Conservation (phyloP, 129 eudicot species). For the Pulicaria dysenterica region DNA sequence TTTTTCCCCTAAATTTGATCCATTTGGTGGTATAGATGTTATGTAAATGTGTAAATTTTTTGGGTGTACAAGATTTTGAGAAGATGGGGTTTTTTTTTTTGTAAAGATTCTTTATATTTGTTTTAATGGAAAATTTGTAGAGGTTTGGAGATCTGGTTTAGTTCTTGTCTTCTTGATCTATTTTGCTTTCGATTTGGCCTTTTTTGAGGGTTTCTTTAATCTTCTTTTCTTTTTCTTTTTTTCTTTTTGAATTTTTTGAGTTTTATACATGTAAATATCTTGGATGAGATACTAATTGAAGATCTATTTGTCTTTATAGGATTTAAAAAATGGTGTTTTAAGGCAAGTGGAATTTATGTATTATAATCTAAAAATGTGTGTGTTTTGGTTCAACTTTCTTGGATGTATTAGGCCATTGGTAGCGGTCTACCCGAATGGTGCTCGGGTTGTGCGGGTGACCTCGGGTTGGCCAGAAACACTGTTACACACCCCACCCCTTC, state of each 20-base stretch:
- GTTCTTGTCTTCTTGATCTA: neutral
- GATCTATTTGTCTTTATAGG: constrained; percentile 25
- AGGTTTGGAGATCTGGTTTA: constrained; percentile 4
- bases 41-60: constrained; percentile 35
- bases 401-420: neutral
- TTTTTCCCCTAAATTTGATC: neutral
- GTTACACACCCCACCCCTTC: too few relatives aligned
- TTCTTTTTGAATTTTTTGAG: neutral
- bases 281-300: constrained; percentile 13
- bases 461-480: too few relatives aligned
- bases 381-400: neutral
- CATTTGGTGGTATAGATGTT: constrained; percentile 30
- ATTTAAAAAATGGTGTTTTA: constrained; percentile 12
- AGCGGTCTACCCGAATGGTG: too few relatives aligned
- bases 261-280: neutral
- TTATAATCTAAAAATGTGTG: neutral
- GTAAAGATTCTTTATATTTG: constrained; percentile 20
- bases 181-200: neutral
- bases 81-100: constrained; percentile 17
- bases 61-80: neutral
- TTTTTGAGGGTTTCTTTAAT: too few relatives aligned
- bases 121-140: constrained; percentile 16
- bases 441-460: too few relatives aligned
- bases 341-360: constrained; percentile 30
- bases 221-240: too few relatives aligned